phyloP scores from a whole-genome alignment of 306 rosid species.

The Quercus gilva region DNA sequence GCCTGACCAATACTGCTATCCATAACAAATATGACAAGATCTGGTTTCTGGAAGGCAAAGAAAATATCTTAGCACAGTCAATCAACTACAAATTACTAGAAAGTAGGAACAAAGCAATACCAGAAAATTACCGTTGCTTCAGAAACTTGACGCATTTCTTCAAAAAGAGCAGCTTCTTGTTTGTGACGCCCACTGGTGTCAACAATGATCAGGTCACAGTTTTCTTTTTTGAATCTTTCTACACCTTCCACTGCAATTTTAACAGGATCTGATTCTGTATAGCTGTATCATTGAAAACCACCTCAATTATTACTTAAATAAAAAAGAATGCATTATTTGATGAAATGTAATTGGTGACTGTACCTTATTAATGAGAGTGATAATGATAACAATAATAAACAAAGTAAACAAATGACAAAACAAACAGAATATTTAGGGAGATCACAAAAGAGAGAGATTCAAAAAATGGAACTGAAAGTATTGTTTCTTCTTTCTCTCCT shows the following conservation, averaged over 20 bases:
- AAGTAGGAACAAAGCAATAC: slow-evolving; percentile 8
- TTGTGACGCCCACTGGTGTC: slow-evolving; percentile 91
- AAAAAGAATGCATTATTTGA: neutral
- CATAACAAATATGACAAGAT: slow-evolving; percentile 87
- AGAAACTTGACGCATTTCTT: slow-evolving; percentile 92
- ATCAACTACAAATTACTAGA: neutral
- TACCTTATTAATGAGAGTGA: neutral
- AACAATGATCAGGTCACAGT: slow-evolving; percentile 76
- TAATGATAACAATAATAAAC: neutral
- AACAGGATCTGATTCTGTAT: slow-evolving; percentile 76
- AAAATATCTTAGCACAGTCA: slow-evolving; percentile 22
- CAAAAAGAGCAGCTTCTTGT: slow-evolving; percentile 87
- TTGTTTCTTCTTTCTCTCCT: too few relatives aligned
- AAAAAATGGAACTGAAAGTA: too few relatives aligned
- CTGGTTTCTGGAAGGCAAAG: slow-evolving; percentile 61
- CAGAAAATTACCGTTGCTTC: slow-evolving; percentile 76
- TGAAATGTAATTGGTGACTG: neutral
- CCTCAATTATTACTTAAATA: slow-evolving; percentile 14
- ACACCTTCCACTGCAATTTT: slow-evolving; percentile 85
- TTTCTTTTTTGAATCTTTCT: slow-evolving; percentile 78
- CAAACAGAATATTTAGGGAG: neutral
- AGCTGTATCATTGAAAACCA: slow-evolving; percentile 39
- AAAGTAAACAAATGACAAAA: neutral
- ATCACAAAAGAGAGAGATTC: too few relatives aligned
- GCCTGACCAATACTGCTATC: slow-evolving; percentile 94